Evolutionary conservation across 495 filamentous ascomycete genomes (phyloP).

Genomic region (Penicillium tannophilum): DNA sequence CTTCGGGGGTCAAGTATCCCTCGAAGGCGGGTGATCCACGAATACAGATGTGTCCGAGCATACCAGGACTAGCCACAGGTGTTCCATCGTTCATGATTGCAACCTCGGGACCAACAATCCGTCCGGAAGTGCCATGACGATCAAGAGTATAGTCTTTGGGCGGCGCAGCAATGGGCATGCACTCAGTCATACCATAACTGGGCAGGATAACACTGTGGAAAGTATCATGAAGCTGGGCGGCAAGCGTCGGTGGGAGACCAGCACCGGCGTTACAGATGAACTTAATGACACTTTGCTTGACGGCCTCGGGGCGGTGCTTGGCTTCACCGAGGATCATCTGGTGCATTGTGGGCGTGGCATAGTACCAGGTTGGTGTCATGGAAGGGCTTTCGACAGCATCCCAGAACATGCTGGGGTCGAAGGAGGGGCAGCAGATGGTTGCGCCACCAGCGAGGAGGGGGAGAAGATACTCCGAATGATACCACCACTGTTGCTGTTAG

Average conservation of each 20-base stretch:
- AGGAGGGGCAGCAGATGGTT: slow-evolving; percentile 45
- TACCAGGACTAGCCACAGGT: slow-evolving; percentile 15
- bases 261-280: slow-evolving; percentile 49
- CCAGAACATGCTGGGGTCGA: slow-evolving; percentile 53
- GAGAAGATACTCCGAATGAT: slow-evolving; percentile 44
- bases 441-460: slow-evolving; percentile 42
- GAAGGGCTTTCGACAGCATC: slow-evolving; percentile 39
- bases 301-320: slow-evolving; percentile 27
- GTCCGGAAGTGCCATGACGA: slow-evolving; percentile 44
- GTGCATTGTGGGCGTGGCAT: slow-evolving; percentile 53
- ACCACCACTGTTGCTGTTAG: slow-evolving; percentile 31
- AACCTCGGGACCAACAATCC: slow-evolving; percentile 43
- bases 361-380: slow-evolving; percentile 48
- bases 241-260: slow-evolving; percentile 44
- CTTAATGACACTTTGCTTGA: slow-evolving; percentile 40
- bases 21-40: slow-evolving; percentile 45
- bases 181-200: slow-evolving; percentile 54
- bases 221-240: slow-evolving; percentile 34
- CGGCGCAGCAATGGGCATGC: slow-evolving; percentile 47
- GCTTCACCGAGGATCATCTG: slow-evolving; percentile 41
- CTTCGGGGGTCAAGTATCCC: slow-evolving; percentile 41
- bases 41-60: slow-evolving; percentile 43
- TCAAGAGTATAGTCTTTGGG: slow-evolving; percentile 43
- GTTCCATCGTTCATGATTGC: slow-evolving; percentile 32
- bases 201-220: slow-evolving; percentile 45